Conservation (phyloP, 108 stramenopile species). For the Mediolabrus comicus region DNA sequence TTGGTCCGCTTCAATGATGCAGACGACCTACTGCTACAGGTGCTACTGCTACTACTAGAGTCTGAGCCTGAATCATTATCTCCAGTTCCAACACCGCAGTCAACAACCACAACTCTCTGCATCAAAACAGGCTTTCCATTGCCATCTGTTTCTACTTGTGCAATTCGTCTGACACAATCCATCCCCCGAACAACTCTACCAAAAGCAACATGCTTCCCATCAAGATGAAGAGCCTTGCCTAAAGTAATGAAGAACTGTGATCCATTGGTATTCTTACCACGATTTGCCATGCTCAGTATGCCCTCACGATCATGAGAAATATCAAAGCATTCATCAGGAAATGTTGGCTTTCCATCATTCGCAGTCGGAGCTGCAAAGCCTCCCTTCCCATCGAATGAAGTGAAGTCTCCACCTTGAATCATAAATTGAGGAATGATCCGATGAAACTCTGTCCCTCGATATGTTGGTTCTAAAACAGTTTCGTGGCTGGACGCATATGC, state of each 20-base stretch:
- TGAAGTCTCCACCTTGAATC: conserved; percentile 91
- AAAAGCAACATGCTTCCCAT: conserved; percentile 86
- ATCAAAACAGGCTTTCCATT: conserved; percentile 55
- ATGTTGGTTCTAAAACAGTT: conserved; percentile 43
- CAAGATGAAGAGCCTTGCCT: conserved; percentile 60
- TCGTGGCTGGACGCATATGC: not conserved
- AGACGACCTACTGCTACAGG: too few species aligned
- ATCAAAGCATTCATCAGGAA: conserved; percentile 73
- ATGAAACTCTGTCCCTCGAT: conserved; percentile 71
- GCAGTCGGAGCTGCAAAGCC: conserved; percentile 72
- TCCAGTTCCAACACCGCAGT: conserved; percentile 62
- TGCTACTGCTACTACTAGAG: not conserved
- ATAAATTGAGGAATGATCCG: conserved; percentile 81
- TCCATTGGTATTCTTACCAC: conserved; percentile 78
- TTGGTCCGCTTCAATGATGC: not conserved
- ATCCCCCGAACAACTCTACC: conserved; percentile 71
- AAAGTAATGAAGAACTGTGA: conserved; percentile 86
- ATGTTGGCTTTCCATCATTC: conserved; percentile 53
- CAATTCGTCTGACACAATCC: conserved; percentile 65
- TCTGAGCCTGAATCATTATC: not conserved
- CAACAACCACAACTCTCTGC: conserved; percentile 69
- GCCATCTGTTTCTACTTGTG: conserved; percentile 57
- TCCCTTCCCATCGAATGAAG: conserved; percentile 79
- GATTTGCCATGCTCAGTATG: conserved; percentile 86
- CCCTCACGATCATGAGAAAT: conserved; percentile 62